These are phyloP conservation scores for Salix koriyanagi DNA, from an alignment of 345 rosid genomes.

Conservation along the genomic window DNA sequence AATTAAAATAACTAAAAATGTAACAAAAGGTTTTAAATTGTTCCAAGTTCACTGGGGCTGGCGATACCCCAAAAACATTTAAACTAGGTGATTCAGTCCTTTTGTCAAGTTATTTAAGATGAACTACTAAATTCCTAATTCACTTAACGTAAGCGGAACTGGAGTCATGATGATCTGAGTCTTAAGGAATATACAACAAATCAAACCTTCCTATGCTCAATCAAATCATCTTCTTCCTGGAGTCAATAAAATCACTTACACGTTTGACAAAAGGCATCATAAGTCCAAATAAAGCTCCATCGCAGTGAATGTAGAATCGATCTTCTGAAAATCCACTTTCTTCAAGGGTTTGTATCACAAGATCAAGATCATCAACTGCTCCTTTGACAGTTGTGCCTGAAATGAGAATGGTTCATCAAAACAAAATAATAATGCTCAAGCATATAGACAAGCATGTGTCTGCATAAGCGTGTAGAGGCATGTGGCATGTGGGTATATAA, in stretches of 20 bases:
- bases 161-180: not conserved
- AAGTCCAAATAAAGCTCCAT: constrained; percentile 95
- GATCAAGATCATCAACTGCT: constrained; percentile 96
- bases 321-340: constrained; percentile 73
- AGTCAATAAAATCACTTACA: constrained; percentile 38
- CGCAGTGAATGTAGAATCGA: constrained; percentile 90
- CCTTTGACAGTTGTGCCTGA: constrained; percentile 95
- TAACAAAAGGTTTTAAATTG: not conserved
- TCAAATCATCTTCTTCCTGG: not conserved
- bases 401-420: constrained; percentile 1
- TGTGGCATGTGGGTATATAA: not conserved
- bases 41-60: not conserved
- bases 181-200: not conserved
- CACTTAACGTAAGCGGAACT: not conserved
- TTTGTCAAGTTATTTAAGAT: not conserved
- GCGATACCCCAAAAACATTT: not conserved
- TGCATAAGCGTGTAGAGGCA: not conserved
- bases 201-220: not conserved
- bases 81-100: not conserved
- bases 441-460: not conserved
- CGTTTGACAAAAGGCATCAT: constrained; percentile 97
- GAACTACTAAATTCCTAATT: not conserved
- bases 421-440: not conserved
- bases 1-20: not conserved
- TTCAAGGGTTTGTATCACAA: constrained; percentile 81